Evolutionary conservation across 2,329 filamentous ascomycete species (phyloP), one percentile per base, ranked within the genome.

Genomic region (Aspergillus sergii): DNA sequence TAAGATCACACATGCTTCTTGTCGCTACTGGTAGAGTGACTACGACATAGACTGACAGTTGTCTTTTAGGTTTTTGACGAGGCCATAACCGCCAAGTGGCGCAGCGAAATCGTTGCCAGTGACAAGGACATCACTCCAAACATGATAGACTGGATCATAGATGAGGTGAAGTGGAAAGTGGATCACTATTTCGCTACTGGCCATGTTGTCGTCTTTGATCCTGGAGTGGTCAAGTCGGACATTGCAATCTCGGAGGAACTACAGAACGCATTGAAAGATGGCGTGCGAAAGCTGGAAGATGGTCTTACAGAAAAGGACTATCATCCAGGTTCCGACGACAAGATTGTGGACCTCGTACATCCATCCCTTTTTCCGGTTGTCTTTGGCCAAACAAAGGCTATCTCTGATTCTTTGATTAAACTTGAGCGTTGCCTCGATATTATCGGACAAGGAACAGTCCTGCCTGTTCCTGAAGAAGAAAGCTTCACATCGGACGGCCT

Each of bases 321-420:
- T 82, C 88, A 90, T 73, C 88, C 88, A 0, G 79, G 82, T 3
- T 87, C 84, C 1, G 77, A 86, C 32, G 73, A 78, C 0, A 84
- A 83, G 62, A 87, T 91, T 0, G 81, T 89, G 1, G 84, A 91
- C 70, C 76, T 91, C 0, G 84, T 91, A 2, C 85, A 91, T 65
- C 89, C 89, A 0, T 91, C 88, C 0, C 64, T 78, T 4, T 79
- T 73, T 57, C 75, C 77, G 0, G 56, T 79, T 1, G 61, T 78
- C 8, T 78, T 74, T 62, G 72, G 73, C 4, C 61, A 57, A 5
- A 74, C 65, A 11, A 66, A 63, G 4, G 63, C 75, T 16, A 60
- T 78, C 1, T 63, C 57, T 8, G 66, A 72, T 10, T 43, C 36
- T 8, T 16, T 58, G 6, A 65, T 75, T 3, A 61, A 55, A 4